These are phyloP conservation scores for Colletotrichum scovillei DNA, from an alignment of 2,329 filamentous ascomycete genomes.

Conservation along the genomic window DNA sequence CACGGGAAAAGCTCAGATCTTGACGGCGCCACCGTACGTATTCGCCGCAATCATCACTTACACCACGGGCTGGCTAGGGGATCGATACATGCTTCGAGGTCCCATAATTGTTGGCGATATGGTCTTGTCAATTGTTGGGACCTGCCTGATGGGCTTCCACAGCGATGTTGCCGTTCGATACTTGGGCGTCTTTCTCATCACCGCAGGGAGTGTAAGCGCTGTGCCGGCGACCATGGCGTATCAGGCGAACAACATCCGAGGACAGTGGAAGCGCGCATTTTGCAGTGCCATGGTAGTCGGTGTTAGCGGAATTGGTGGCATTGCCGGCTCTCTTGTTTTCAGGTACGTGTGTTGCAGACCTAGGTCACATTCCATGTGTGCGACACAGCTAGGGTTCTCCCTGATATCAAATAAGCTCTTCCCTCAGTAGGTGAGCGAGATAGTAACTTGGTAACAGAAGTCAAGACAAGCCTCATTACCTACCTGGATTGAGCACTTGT, in stretches of 20 bases:
- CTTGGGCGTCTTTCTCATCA: slow-evolving; percentile 70
- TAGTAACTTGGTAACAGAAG: not conserved
- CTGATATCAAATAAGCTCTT: not conserved
- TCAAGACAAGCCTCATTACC: slow-evolving; percentile 24
- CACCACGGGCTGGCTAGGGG: slow-evolving; percentile 71
- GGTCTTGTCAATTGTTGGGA: slow-evolving; percentile 71
- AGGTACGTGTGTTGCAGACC: slow-evolving; percentile 4
- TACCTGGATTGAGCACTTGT: slow-evolving; percentile 23
- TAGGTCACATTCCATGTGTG: not conserved
- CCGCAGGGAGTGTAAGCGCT: slow-evolving; percentile 26
- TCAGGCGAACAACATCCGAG: slow-evolving; percentile 37
- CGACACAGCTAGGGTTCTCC: not conserved
- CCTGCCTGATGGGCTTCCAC: slow-evolving; percentile 71
- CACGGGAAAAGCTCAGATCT: slow-evolving; percentile 57
- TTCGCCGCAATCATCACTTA: slow-evolving; percentile 73
- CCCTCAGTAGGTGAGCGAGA: not conserved
- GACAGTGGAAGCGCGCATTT: slow-evolving; percentile 37
- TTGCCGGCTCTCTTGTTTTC: slow-evolving; percentile 36
- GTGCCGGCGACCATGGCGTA: slow-evolving; percentile 30
- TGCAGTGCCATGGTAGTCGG: slow-evolving; percentile 33
- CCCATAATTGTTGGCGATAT: slow-evolving; percentile 73
- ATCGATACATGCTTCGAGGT: slow-evolving; percentile 72
- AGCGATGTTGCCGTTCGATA: slow-evolving; percentile 69
- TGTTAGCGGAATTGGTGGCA: slow-evolving; percentile 32
- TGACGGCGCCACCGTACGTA: slow-evolving; percentile 69